Base-by-base conservation (phyloP, 306 rosid genomes). In the Chamaecrista fasciculata region DNA sequence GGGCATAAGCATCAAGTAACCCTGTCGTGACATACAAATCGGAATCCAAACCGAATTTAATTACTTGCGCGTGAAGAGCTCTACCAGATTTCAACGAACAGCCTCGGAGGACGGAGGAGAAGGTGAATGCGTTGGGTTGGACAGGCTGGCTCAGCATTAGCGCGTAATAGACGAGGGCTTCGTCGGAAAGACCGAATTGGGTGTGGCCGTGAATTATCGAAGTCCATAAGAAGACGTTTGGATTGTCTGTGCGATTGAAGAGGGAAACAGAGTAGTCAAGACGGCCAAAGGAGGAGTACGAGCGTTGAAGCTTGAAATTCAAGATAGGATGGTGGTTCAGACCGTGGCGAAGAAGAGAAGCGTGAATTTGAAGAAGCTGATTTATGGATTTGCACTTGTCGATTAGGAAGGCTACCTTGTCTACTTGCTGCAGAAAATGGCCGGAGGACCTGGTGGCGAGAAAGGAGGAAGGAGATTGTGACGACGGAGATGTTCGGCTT, bases 241-340 rank as follows among this genome's bases (percentile, higher is more conserved):
- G 96, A 46, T 39, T 62, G 12, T 53, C 80, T 74, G 87, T 79
- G 34, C 48, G 74, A 50, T 80, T 67, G 72, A 92, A 92, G 77
- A 92, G 88, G 53, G 83, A 15, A 4, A 84, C 84, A 44, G 95
- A 80, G 82, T 81, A 79, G 79, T 84, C 79, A 64, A 87, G 95
- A 79, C 83, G 85, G 73, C 91, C 86, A 7, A 77, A 39, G n/a
- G 88, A 52, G 75, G 90, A 72, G 86, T 89, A 92, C 25, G 95
- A 81, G 46, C 95, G 98, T 73, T 87, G 98, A 74, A 92, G 96
- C 69, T 89, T 89, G 86, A 92, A 92, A 79, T 84, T 85, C 33
- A 92, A 59, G 74, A 87, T 75, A 15, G 92, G 86, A 78, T 92
- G 82, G 36, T 74, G 63, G 80, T 89, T 52, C 21, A 85, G 78